Evolutionary conservation across 345 rosid species (phyloP).

Genomic region (Aquilaria malaccensis): DNA sequence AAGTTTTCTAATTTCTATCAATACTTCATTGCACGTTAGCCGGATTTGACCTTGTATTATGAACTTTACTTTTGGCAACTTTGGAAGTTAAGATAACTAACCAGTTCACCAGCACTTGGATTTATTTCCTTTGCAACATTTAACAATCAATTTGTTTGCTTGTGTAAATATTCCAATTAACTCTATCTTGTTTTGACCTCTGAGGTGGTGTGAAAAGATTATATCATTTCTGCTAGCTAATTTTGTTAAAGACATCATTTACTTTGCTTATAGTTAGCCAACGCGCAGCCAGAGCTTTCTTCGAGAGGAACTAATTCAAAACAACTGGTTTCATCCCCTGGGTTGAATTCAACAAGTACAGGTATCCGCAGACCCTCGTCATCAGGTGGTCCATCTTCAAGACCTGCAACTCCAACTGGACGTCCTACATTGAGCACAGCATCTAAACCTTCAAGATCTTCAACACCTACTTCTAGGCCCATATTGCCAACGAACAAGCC

Average conservation of each 20-base stretch:
- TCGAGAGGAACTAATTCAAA: conserved; percentile 55
- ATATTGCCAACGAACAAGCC: conserved; percentile 54
- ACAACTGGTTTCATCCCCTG: conserved; percentile 67
- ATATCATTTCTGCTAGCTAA: neutral
- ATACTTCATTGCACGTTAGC: no score
- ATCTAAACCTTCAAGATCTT: conserved; percentile 63
- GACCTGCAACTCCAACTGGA: conserved; percentile 87
- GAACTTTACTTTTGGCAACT: no score
- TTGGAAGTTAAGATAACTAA: no score
- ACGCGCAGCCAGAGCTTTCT: conserved; percentile 53
- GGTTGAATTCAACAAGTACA: conserved; percentile 50
- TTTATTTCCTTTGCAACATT: neutral
- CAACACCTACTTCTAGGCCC: conserved; percentile 81
- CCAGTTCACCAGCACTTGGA: neutral
- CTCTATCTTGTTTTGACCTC: no score
- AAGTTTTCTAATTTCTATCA: no score
- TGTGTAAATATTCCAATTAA: no score
- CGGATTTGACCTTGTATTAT: no score
- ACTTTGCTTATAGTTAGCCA: conserved; percentile 58
- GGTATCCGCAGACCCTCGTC: conserved; percentile 84
- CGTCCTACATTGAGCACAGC: conserved; percentile 49
- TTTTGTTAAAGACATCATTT: conserved; percentile 13
- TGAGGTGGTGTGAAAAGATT: no score
- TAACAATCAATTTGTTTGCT: no score
- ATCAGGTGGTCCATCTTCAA: conserved; percentile 92